These are phyloP conservation scores for Colletotrichum australisinense DNA, from an alignment of 2,329 filamentous ascomycete genomes.

Conservation along the genomic window DNA sequence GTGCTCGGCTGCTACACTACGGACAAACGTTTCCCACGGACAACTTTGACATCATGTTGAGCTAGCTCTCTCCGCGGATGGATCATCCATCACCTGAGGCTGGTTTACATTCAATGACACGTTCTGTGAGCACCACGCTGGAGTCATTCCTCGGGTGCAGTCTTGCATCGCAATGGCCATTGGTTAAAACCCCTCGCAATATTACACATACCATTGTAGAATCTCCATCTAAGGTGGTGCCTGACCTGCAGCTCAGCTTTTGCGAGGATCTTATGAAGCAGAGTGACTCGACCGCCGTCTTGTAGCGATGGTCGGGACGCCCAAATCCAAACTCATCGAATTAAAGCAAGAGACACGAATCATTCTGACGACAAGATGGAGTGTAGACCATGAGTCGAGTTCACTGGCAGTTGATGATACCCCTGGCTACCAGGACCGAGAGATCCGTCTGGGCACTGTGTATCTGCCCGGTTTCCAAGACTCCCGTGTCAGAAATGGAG, in stretches of 20 bases:
- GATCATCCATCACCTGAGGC: not conserved
- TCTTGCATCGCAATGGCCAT: not conserved
- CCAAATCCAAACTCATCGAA: not conserved
- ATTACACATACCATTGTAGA: not conserved
- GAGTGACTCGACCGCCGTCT: no score
- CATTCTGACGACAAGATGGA: not conserved
- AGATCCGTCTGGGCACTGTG: slow-evolving; percentile 1
- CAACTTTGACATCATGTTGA: not conserved
- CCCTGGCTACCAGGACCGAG: slow-evolving; percentile 5
- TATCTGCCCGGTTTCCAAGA: not conserved
- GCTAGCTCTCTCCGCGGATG: not conserved
- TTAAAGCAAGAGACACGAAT: not conserved
- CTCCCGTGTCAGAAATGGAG: not conserved
- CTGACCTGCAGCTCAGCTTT: not conserved
- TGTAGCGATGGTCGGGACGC: not conserved
- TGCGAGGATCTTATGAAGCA: not conserved
- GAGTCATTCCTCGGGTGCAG: not conserved
- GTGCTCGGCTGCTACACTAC: slow-evolving; percentile 8
- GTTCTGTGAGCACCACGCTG: not conserved
- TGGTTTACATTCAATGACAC: not conserved
- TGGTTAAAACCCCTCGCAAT: not conserved
- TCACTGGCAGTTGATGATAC: not conserved
- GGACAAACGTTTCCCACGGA: slow-evolving; percentile 1
- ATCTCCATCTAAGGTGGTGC: not conserved
- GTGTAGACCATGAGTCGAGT: not conserved